Evolutionary conservation across 306 rosid species (phyloP).

Genomic region (Alnus glutinosa): DNA sequence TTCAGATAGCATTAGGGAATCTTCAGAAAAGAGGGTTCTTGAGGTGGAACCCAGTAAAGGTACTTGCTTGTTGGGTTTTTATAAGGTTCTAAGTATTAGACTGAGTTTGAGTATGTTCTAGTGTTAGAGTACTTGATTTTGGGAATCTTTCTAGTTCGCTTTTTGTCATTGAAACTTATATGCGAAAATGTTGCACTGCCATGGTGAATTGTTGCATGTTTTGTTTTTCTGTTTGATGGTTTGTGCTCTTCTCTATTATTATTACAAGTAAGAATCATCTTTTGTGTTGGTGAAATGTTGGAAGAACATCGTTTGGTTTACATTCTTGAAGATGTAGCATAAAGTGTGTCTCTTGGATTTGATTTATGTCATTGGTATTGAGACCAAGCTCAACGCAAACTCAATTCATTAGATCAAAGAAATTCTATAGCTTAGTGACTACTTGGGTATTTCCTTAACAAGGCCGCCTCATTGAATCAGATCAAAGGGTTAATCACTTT

Average conservation of each 20-base stretch:
- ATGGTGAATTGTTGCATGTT: not conserved
- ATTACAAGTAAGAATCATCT: not conserved
- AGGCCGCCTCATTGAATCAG: too few relatives aligned
- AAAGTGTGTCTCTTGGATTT: constrained; percentile 9
- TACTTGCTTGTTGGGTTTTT: constrained; percentile 16
- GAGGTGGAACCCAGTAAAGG: constrained; percentile 38
- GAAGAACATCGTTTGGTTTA: not conserved
- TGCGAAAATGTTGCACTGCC: constrained; percentile 6
- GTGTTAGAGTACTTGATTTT: not conserved
- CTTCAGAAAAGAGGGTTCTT: constrained; percentile 31
- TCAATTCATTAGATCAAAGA: not conserved
- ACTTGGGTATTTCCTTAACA: too few relatives aligned
- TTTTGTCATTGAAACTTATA: not conserved
- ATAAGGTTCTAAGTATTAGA: not conserved
- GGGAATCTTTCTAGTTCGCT: not conserved
- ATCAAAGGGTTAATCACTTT: too few relatives aligned
- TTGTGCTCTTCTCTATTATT: not conserved
- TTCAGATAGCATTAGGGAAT: constrained; percentile 52
- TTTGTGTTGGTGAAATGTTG: not conserved
- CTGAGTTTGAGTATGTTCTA: not conserved
- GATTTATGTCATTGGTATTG: not conserved
- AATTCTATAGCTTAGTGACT: not conserved
- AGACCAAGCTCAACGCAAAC: constrained; percentile 9
- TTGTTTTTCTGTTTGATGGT: not conserved
- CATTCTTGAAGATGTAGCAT: not conserved